phyloP scores from a whole-genome alignment of 208 protist species.

The Leishmania braziliensis region DNA sequence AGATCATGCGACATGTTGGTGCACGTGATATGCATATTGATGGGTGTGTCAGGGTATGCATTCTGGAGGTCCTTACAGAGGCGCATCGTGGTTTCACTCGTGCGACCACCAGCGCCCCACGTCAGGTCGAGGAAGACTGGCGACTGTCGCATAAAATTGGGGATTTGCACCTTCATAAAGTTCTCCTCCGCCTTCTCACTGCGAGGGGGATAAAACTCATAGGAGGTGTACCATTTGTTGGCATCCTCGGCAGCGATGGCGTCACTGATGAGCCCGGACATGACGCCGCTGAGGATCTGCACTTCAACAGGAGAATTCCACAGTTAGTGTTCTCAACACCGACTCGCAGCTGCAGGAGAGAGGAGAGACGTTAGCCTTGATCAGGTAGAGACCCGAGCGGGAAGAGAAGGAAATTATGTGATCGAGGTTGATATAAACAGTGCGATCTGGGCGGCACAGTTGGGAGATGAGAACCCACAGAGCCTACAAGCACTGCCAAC shows the following conservation, averaged over 20 bases:
- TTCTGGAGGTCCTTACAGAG: slow-evolving; percentile 91
- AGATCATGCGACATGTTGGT: slow-evolving; percentile 88
- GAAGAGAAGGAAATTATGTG: neutral
- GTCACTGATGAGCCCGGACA: slow-evolving; percentile 33
- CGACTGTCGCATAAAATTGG: slow-evolving; percentile 78
- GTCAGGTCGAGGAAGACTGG: slow-evolving; percentile 97
- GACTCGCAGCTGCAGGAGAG: neutral
- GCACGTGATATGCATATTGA: slow-evolving; percentile 95
- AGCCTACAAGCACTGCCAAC: neutral
- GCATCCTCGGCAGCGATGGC: slow-evolving; percentile 41
- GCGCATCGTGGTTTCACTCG: slow-evolving; percentile 72
- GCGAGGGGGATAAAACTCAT: slow-evolving; percentile 97
- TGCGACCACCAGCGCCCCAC: slow-evolving; percentile 95
- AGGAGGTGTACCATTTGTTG: slow-evolving; percentile 84
- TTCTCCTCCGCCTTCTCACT: slow-evolving; percentile 87
- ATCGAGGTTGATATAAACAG: neutral
- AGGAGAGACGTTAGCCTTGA: neutral
- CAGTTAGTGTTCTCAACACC: neutral
- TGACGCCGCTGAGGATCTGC: neutral
- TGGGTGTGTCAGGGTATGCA: slow-evolving; percentile 51
- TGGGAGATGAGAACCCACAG: neutral
- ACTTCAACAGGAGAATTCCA: neutral
- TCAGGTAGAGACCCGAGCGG: neutral
- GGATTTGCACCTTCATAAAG: slow-evolving; percentile 76
- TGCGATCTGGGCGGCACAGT: neutral